phyloP scores from a whole-genome alignment of 768 basidiomycete species.

The Dentipellis fragilis region DNA sequence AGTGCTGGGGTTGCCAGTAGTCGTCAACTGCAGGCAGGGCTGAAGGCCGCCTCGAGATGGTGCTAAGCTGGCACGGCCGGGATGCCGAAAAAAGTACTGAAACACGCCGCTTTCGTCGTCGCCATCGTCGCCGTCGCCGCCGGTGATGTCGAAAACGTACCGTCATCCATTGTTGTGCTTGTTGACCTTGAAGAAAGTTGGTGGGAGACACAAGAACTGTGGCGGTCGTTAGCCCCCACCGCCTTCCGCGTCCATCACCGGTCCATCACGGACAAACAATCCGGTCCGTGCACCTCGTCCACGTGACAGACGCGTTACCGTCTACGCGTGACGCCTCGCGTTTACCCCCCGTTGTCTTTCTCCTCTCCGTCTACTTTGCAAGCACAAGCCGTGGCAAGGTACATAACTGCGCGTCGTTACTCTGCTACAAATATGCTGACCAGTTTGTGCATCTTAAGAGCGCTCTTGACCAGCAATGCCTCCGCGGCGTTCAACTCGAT shows the following conservation, averaged over 20 bases:
- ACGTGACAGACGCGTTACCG: conserved; percentile 11
- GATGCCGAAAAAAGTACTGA: conserved; percentile 13
- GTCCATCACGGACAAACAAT: not conserved
- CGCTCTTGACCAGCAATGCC: conserved; percentile 6
- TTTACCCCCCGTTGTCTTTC: not conserved
- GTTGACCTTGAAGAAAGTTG: conserved; percentile 14
- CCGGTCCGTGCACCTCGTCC: not conserved
- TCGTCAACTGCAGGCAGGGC: conserved; percentile 5
- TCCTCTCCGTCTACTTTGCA: not conserved
- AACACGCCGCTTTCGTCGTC: not conserved
- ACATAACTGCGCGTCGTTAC: too few species aligned
- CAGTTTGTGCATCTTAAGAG: too few species aligned
- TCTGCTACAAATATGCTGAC: too few species aligned
- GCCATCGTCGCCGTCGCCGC: conserved; percentile 38
- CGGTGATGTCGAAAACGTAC: conserved; percentile 78
- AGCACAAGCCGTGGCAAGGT: too few species aligned
- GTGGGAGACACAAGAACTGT: not conserved
- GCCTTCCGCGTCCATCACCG: not conserved
- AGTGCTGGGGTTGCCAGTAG: conserved; percentile 11
- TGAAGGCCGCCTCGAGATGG: conserved; percentile 6
- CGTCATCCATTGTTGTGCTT: conserved; percentile 46
- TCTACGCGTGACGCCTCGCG: conserved; percentile 8
- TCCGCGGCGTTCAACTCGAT: conserved; percentile 12
- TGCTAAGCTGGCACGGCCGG: conserved; percentile 13
- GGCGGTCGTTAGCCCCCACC: not conserved